phyloP scores from a whole-genome alignment of 352 stramenopile species.

The Phytophthora citricola region DNA sequence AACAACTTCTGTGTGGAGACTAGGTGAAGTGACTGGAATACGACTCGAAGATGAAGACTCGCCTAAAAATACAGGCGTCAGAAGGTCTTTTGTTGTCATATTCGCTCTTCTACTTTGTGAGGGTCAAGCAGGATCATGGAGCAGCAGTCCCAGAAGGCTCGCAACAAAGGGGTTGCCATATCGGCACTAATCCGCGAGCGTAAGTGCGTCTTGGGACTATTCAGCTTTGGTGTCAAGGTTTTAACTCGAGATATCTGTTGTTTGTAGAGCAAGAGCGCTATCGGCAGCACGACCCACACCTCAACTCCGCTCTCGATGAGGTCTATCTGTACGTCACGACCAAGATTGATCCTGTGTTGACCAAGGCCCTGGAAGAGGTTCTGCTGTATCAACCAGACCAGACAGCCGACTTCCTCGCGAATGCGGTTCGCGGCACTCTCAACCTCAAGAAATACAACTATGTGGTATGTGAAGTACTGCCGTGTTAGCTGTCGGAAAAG shows the following conservation, averaged over 20 bases:
- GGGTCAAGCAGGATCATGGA: slow-evolving; percentile 36
- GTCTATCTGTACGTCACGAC: slow-evolving; percentile 80
- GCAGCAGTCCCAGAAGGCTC: slow-evolving; percentile 37
- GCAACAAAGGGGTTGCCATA: slow-evolving; percentile 64
- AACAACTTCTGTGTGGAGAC: slow-evolving; percentile 16
- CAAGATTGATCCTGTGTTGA: slow-evolving; percentile 69
- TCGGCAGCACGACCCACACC: slow-evolving; percentile 53
- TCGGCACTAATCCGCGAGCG: slow-evolving; percentile 60
- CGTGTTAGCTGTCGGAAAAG: no score
- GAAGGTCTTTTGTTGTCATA: neutral
- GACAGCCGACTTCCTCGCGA: slow-evolving; percentile 70
- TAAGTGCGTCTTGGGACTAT: slow-evolving; percentile 14
- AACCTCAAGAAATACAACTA: slow-evolving; percentile 82
- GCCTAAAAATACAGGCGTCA: slow-evolving; percentile 49
- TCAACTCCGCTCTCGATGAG: slow-evolving; percentile 55
- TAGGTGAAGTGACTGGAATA: slow-evolving; percentile 19
- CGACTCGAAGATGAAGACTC: slow-evolving; percentile 35
- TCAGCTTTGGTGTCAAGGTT: neutral
- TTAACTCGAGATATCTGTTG: neutral
- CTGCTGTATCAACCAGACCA: slow-evolving; percentile 82
- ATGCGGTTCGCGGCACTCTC: slow-evolving; percentile 69
- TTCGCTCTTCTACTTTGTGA: neutral
- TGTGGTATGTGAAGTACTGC: slow-evolving; percentile 43
- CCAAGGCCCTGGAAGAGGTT: slow-evolving; percentile 67
- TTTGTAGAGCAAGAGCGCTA: slow-evolving; percentile 71